Base-by-base conservation (phyloP, 2,329 filamentous ascomycete genomes). In the Tympanopsis confertula region DNA sequence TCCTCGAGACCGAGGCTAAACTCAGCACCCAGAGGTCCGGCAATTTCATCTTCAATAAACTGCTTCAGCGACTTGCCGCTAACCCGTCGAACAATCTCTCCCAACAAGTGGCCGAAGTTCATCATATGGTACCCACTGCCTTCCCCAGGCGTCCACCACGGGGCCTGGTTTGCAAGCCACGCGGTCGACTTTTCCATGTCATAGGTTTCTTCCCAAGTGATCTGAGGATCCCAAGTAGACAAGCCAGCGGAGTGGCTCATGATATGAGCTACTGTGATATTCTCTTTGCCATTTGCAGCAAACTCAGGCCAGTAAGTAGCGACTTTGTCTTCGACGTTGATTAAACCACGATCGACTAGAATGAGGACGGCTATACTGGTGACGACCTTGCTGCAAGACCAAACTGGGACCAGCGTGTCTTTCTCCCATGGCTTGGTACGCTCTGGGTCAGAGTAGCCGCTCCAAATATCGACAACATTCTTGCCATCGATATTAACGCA, bases 21-120 rank as follows among this genome's bases (percentile, higher is more conserved):
- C 7, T 26, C 22, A 10, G 44, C 47, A 2, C 22, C 20, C 4
- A 50, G 39, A 3, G 46, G 46, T 2, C n/a, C 18, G 5, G 42
- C 35, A 10, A 48, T 42, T 10, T 50, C 42, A 14, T 47, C 40
- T 2, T 39, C 37, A 19, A 48, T 44, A 36, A 48, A 47, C 13
- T 43, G 35, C 15, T 20, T 37, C 19, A 42, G 38, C 12, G 39
- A 19, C 18, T 40, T 47, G 4, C 44, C 46, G 2, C 40, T 43
- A 10, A 45, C 36, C 4, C 44, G 42, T 18, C 41, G 38, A 4
- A 48, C 39, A 13, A 48, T 17, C 20, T 46, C 45, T 12, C 41
- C 44, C 3, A 46, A 33, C 15, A 47, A 19, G 22, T 41, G 41
- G 15, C 46, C 44, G 13, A 40, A n/a, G n/a, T 7, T 10, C 7